Evolutionary conservation across 2,329 filamentous ascomycete genomes (phyloP).

Genomic region (Fusarium neocosmosporiellum): DNA sequence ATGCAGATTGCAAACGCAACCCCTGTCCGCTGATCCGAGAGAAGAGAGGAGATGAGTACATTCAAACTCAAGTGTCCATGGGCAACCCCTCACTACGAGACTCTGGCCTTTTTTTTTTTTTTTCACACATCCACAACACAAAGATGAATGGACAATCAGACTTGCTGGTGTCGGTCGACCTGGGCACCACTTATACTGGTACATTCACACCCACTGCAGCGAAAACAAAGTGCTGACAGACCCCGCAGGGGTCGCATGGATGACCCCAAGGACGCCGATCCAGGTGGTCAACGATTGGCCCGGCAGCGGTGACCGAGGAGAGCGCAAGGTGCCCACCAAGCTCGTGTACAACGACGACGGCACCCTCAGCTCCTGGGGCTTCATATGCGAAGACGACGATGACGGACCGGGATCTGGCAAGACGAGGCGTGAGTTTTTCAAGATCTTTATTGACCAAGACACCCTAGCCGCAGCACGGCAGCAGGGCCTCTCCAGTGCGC

Average conservation of each 20-base stretch:
- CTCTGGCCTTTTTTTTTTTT: neutral
- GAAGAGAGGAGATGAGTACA: neutral
- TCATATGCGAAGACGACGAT: neutral
- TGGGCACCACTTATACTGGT: neutral
- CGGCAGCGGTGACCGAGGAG: constrained; percentile 60
- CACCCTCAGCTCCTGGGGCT: constrained; percentile 60
- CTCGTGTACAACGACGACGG: constrained; percentile 58
- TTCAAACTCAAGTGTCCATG: neutral
- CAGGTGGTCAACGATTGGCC: constrained; percentile 64
- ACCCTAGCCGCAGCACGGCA: neutral
- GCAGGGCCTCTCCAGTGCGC: neutral
- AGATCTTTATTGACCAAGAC: constrained; percentile 58
- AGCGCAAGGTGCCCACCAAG: constrained; percentile 65
- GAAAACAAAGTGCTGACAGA: neutral
- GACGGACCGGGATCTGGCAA: neutral
- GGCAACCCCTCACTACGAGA: neutral
- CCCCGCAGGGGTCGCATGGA: constrained; percentile 47
- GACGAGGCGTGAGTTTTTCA: constrained; percentile 61
- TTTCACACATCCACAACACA: neutral
- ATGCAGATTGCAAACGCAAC: neutral
- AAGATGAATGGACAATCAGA: neutral
- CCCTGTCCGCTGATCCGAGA: neutral
- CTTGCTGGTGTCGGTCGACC: neutral
- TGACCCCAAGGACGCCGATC: constrained; percentile 53
- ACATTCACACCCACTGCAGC: neutral